A percentile compares a stretch with the other conserved stretches of the same genome.
These are phyloP conservation scores for Albatrellus sp. DNA, from an alignment of 1,284 basidiomycete species.

Conservation along the genomic window DNA sequence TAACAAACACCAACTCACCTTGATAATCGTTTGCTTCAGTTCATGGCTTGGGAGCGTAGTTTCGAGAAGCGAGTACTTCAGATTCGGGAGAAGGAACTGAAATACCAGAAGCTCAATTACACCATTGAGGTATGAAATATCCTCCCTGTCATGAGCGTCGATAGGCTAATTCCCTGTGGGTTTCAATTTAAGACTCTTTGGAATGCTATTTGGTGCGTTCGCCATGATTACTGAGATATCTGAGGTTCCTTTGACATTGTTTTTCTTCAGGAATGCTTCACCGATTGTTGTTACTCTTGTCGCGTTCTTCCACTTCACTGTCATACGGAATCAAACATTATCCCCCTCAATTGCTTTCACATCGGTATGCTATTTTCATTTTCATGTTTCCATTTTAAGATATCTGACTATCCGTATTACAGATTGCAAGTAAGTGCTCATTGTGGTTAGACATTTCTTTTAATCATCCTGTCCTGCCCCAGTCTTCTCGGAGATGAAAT, in stretches of 20 bases:
- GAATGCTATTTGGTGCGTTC: conserved; percentile 63
- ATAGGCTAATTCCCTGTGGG: neutral
- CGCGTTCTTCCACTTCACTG: conserved; percentile 75
- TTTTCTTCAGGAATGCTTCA: conserved; percentile 44
- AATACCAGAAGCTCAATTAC: conserved; percentile 78
- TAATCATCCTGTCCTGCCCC: conserved; percentile 8
- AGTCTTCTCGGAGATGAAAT: conserved; percentile 84
- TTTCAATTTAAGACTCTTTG: conserved; percentile 40
- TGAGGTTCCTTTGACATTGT: conserved; percentile 1
- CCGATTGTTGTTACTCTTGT: conserved; percentile 69
- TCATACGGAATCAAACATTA: conserved; percentile 53
- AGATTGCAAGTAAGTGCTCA: neutral
- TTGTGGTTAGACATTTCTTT: neutral
- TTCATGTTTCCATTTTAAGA: neutral
- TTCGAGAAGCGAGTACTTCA: conserved; percentile 71
- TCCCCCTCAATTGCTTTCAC: conserved; percentile 86
- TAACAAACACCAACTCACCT: neutral
- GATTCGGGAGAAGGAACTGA: conserved; percentile 69
- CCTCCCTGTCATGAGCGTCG: neutral
- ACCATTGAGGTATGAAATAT: conserved; percentile 54
- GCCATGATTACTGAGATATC: conserved; percentile 2
- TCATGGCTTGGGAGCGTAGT: conserved; percentile 92
- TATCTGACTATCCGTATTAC: neutral
- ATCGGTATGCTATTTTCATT: conserved; percentile 32
- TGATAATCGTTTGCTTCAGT: conserved; percentile 26